Conservation (phyloP, 768 basidiomycete genomes). For the Leccinum boreale region DNA sequence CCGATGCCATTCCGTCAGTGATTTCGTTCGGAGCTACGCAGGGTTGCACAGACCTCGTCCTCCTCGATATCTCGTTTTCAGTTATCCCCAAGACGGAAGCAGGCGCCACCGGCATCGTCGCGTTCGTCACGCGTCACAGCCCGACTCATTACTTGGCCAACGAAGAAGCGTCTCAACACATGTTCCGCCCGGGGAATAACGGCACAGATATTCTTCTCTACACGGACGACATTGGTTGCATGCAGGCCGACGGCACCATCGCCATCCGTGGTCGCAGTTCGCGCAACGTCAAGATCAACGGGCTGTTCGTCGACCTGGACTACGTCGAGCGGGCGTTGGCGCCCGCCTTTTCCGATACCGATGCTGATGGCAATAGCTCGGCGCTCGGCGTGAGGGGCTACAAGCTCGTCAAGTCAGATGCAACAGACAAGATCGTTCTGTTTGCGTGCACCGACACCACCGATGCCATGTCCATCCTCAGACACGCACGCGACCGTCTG, state of each 20-base stretch:
- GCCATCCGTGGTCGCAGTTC: conserved; percentile 27
- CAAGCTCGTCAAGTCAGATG: conserved; percentile 28
- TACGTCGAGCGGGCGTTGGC: conserved; percentile 26
- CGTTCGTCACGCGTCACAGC: conserved; percentile 25
- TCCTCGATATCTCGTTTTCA: conserved; percentile 22
- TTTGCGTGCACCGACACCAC: conserved; percentile 18
- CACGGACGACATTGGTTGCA: conserved; percentile 28
- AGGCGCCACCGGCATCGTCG: conserved; percentile 28
- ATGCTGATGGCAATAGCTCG: neutral
- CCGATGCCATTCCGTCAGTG: conserved; percentile 21
- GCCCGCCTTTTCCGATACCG: conserved; percentile 20
- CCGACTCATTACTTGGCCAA: conserved; percentile 29
- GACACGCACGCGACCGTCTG: conserved; percentile 21
- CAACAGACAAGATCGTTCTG: conserved; percentile 26
- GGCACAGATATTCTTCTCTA: conserved; percentile 24
- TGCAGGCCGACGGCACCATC: conserved; percentile 28
- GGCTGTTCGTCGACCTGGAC: conserved; percentile 29
- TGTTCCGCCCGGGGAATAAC: conserved; percentile 26
- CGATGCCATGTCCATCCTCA: conserved; percentile 22
- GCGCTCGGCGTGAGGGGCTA: conserved; percentile 17
- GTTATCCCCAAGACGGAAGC: conserved; percentile 18
- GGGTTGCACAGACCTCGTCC: conserved; percentile 27
- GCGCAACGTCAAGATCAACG: conserved; percentile 30
- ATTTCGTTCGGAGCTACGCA: conserved; percentile 29
- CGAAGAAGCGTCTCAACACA: conserved; percentile 24